These are phyloP conservation scores for Rhodomyrtus tomentosa DNA, from an alignment of 345 rosid species.

Conservation along the genomic window DNA sequence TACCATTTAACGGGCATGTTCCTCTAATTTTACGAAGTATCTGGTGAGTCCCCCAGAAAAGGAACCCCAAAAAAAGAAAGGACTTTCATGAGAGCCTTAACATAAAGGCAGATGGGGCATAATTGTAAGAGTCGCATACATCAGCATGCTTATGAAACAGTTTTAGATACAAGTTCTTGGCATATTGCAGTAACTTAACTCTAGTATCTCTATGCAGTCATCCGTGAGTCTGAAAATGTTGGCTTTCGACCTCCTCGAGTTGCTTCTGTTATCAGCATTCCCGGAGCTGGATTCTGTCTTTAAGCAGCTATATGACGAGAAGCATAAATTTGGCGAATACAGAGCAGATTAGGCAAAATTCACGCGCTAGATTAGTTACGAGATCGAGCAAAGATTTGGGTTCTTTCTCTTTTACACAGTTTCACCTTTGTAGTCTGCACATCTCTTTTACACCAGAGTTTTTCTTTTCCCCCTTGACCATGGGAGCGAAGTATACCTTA, in stretches of 20 bases:
- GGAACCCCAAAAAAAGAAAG: too few relatives aligned
- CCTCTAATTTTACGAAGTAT: neutral
- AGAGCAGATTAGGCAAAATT: slow-evolving; percentile 11
- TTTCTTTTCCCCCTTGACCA: neutral
- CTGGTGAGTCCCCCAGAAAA: neutral
- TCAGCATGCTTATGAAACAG: neutral
- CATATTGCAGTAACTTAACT: neutral
- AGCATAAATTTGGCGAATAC: slow-evolving; percentile 61
- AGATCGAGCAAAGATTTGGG: neutral
- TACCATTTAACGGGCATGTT: neutral
- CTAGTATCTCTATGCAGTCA: slow-evolving; percentile 40
- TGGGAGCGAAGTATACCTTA: neutral
- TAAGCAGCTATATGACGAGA: slow-evolving; percentile 61
- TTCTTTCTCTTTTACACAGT: neutral
- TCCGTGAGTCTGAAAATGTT: slow-evolving; percentile 68
- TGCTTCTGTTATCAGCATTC: slow-evolving; percentile 58
- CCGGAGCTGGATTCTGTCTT: slow-evolving; percentile 62
- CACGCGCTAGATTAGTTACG: neutral
- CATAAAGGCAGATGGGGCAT: neutral
- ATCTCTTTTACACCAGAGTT: neutral
- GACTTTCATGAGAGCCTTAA: neutral
- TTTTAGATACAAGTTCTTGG: neutral
- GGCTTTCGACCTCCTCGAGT: slow-evolving; percentile 68
- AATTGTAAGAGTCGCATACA: neutral
- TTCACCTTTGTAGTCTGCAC: neutral